Base-by-base conservation (phyloP, 345 rosid species). In the Eucalyptus dawsonii region DNA sequence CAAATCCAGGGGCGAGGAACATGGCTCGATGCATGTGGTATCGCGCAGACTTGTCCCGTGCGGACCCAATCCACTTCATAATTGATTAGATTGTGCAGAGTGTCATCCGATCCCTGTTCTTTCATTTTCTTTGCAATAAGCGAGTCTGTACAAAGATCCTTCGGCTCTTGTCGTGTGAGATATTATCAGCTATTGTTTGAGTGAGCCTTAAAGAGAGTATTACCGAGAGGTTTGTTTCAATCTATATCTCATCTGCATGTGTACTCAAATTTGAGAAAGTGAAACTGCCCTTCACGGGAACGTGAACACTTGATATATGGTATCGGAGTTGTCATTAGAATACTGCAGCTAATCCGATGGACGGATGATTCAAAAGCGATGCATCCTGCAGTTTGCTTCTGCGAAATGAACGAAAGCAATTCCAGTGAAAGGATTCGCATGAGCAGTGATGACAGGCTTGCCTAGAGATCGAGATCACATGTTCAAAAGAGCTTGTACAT, bases 31-130 rank as follows among this genome's bases (percentile, higher is more conserved):
- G 5, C 94, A 88, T 54, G n/a, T 85, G 2, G 92, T 90, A 85
- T 92, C 94, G 5, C 94, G 89, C 80, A 89, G 94, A 51, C 87
- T 88, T 11, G 94, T 93, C 86, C 93, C 94, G 0, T 3, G 87
- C 12, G 95, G 94, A 53, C 95, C 95, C 58, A 93, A 92, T 90
- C 94, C 92, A 24, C 94, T 92, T 88, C 95, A 94, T 89, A 93
- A 92, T 40, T 90, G 92, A 94, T 89, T 22, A n/a, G 58, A 51
- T 50, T n/a, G 86, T 16, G 42, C 88, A 42, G 88, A 11, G 80
- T 81, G 37, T 60, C 90, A 6, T 88, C 40, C 45, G 60, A 45
- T 21, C 60, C 56, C 34, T 47, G 49, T 22, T 50, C 58, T 69
- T 81, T 83, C 45, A 31, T 86, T 50, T 21, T 89, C 80, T 54